Percentiles rank a stretch among this genome's conserved stretches.
These are phyloP conservation scores for Beta lomatogona DNA, from an alignment of 179 eudicot genomes.

Conservation along the genomic window DNA sequence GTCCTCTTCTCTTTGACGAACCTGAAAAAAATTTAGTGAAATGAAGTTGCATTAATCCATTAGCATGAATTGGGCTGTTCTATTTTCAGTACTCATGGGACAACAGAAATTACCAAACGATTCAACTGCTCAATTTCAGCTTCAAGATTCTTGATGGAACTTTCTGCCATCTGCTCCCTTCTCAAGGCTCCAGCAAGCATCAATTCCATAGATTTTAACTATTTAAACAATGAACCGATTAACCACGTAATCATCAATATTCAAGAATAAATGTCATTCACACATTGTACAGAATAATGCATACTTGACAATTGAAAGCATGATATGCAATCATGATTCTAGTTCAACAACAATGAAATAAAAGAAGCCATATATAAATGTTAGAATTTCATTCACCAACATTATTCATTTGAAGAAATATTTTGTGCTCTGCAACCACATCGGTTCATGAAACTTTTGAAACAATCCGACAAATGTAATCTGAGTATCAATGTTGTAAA, in stretches of 20 bases:
- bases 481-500: not conserved
- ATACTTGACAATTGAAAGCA: not conserved
- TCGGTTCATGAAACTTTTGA: not conserved
- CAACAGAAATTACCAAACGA: constrained; percentile 37
- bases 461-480: not conserved
- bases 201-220: constrained; percentile 80
- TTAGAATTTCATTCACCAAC: not conserved
- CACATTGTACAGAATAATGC: not conserved
- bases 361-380: not conserved
- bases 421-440: not conserved
- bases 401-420: not conserved
- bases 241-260: constrained; percentile 1
- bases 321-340: not conserved
- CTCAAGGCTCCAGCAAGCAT: constrained; percentile 89
- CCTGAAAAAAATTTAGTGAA: constrained; percentile 45
- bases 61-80: not conserved
- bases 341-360: not conserved
- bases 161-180: constrained; percentile 88
- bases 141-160: constrained; percentile 72
- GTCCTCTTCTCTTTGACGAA: constrained; percentile 94
- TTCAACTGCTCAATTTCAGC: constrained; percentile 90
- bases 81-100: not conserved
- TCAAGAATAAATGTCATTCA: not conserved
- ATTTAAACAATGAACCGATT: constrained; percentile 5
- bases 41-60: constrained; percentile 16